These are phyloP conservation scores for Fusarium pseudonygamai DNA, from an alignment of 2,329 filamentous ascomycete species.

Conservation along the genomic window DNA sequence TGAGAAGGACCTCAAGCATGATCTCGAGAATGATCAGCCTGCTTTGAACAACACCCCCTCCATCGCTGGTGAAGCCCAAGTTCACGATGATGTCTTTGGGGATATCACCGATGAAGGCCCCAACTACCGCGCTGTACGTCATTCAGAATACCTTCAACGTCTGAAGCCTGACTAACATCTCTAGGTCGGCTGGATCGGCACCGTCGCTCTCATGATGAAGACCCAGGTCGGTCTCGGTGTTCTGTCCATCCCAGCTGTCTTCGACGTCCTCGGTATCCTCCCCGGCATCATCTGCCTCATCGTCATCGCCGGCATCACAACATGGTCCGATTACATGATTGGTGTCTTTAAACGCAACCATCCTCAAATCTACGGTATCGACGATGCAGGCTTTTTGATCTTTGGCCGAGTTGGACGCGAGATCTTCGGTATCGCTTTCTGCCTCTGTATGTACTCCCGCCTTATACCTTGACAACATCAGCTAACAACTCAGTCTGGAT, in stretches of 20 bases:
- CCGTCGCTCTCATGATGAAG: slow-evolving; percentile 58
- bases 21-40: slow-evolving; percentile 9
- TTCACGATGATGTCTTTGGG: slow-evolving; percentile 46
- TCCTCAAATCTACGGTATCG: slow-evolving; percentile 62
- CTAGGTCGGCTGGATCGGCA: slow-evolving; percentile 56
- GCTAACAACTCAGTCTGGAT: slow-evolving; percentile 27
- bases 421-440: slow-evolving; percentile 50
- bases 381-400: slow-evolving; percentile 60
- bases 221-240: slow-evolving; percentile 57
- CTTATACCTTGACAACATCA: fast-evolving
- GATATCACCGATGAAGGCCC: slow-evolving; percentile 44
- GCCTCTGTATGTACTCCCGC: slow-evolving; percentile 45
- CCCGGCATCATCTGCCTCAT: slow-evolving; percentile 57
- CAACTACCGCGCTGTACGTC: slow-evolving; percentile 46
- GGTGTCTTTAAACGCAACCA: slow-evolving; percentile 62
- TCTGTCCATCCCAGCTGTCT: slow-evolving; percentile 57
- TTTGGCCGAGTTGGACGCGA: slow-evolving; percentile 58
- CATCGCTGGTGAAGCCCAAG: not conserved
- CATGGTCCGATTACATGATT: slow-evolving; percentile 60
- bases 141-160: not conserved
- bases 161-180: slow-evolving; percentile 1
- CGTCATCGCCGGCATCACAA: slow-evolving; percentile 55
- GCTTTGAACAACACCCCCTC: slow-evolving; percentile 7
- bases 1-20: slow-evolving; percentile 30
- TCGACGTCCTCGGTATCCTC: slow-evolving; percentile 57